Evolutionary conservation across 1,284 basidiomycete genomes (phyloP).

Genomic region (Peniophora sp.): DNA sequence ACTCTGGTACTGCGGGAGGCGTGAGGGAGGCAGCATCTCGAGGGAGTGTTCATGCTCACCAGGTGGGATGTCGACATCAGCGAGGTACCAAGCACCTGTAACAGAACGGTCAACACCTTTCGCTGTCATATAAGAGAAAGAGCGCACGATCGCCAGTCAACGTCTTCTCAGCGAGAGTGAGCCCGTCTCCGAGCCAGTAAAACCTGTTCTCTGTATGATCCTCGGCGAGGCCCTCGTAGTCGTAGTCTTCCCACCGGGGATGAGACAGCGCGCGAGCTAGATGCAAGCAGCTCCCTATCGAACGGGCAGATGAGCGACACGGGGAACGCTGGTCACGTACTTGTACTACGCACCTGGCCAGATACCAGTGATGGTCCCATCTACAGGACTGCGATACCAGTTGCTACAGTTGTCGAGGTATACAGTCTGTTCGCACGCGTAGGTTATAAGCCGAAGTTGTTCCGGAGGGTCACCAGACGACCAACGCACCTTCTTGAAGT

Average conservation of each 20-base stretch:
- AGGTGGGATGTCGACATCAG: constrained; percentile 34
- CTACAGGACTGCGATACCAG: not conserved
- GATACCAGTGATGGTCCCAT: not conserved
- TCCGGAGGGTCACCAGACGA: not conserved
- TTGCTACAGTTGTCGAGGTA: not conserved
- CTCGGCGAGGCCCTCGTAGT: constrained; percentile 40
- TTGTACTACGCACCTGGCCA: not conserved
- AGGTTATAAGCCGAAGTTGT: not conserved
- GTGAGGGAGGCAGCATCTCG: no score
- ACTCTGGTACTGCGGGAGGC: no score
- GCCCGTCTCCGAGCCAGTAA: constrained; percentile 54
- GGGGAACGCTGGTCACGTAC: no score
- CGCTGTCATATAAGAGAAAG: no score
- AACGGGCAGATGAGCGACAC: no score
- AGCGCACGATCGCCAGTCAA: constrained; percentile 39
- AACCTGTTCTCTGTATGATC: constrained; percentile 32
- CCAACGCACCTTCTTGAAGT: constrained; percentile 33
- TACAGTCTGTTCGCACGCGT: not conserved
- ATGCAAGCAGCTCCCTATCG: constrained; percentile 28
- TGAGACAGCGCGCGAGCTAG: constrained; percentile 37
- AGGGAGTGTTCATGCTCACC: no score
- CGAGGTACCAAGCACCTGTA: constrained; percentile 24
- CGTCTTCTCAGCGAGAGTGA: constrained; percentile 34
- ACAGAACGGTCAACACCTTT: no score
- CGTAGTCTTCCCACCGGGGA: constrained; percentile 62